phyloP scores from a whole-genome alignment of 2,329 filamentous ascomycete genomes.

The Cadophora gregata region DNA sequence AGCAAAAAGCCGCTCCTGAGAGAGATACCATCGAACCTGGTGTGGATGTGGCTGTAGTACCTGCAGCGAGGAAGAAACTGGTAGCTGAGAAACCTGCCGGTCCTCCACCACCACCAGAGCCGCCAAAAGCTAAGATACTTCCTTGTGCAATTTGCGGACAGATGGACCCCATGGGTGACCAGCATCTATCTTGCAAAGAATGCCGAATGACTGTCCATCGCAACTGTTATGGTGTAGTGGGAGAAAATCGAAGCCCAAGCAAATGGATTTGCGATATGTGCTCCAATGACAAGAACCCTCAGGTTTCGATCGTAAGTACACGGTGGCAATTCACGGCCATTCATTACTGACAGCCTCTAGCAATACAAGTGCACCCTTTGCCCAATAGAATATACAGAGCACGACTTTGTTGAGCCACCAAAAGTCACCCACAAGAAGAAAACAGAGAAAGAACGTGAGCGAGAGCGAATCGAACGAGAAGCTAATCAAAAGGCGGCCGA shows the following conservation, averaged over 20 bases:
- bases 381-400: slow-evolving; percentile 79
- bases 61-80: slow-evolving; percentile 53
- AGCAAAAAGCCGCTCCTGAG: slow-evolving; percentile 61
- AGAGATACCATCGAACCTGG: slow-evolving; percentile 40
- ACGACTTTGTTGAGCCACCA: slow-evolving; percentile 83
- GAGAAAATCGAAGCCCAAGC: slow-evolving; percentile 66
- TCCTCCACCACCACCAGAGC: slow-evolving; percentile 73
- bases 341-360: slow-evolving; percentile 49
- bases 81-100: slow-evolving; percentile 66
- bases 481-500: slow-evolving; percentile 79
- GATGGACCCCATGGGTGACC: slow-evolving; percentile 72
- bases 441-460: slow-evolving; percentile 87
- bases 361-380: slow-evolving; percentile 94
- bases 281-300: slow-evolving; percentile 88
- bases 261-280: slow-evolving; percentile 99
- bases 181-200: slow-evolving; percentile 80
- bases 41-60: slow-evolving; percentile 29
- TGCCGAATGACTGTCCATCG: slow-evolving; percentile 92
- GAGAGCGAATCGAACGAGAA: slow-evolving; percentile 85
- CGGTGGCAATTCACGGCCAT: slow-evolving; percentile 6
- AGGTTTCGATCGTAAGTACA: slow-evolving; percentile 81
- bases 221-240: slow-evolving; percentile 85
- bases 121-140: slow-evolving; percentile 77
- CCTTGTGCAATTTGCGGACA: slow-evolving; percentile 86
- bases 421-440: slow-evolving; percentile 87